phyloP scores from a whole-genome alignment of 352 stramenopile genomes.

The Pythium chondricola region DNA sequence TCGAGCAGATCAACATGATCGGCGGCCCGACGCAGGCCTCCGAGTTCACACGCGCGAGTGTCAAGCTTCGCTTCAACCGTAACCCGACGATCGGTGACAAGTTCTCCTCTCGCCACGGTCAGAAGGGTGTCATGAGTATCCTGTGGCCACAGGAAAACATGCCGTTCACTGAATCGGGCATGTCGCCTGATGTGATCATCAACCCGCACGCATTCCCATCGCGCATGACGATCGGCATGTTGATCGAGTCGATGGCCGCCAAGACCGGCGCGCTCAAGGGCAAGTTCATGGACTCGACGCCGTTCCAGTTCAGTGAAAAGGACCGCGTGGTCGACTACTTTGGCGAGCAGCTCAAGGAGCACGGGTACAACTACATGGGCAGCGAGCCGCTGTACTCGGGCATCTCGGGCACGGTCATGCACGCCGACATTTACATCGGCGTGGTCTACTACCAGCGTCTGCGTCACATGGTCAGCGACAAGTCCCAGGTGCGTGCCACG shows the following conservation, averaged over 20 bases:
- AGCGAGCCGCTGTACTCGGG: slow-evolving; percentile 99
- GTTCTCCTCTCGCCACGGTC: slow-evolving; percentile 98
- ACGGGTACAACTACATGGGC: slow-evolving; percentile 98
- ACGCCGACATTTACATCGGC: slow-evolving; percentile 99
- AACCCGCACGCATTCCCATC: slow-evolving; percentile 98
- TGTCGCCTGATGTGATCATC: slow-evolving; percentile 99
- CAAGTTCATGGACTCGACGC: slow-evolving; percentile 96
- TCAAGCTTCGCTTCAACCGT: slow-evolving; percentile 97
- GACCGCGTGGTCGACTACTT: slow-evolving; percentile 99
- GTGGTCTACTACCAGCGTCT: slow-evolving; percentile 99
- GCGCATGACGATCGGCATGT: slow-evolving; percentile 96
- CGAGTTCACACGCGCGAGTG: slow-evolving; percentile 84
- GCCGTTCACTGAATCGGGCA: slow-evolving; percentile 98
- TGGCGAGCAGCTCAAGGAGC: slow-evolving; percentile 95
- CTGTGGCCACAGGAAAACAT: slow-evolving; percentile 99
- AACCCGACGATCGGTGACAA: slow-evolving; percentile 99
- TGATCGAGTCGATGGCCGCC: slow-evolving; percentile 99
- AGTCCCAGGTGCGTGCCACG: slow-evolving; percentile 98
- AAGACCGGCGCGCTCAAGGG: slow-evolving; percentile 98
- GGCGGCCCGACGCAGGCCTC: slow-evolving; percentile 57
- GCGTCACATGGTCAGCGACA: slow-evolving; percentile 99
- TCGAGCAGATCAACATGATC: slow-evolving; percentile 94
- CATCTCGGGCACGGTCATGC: slow-evolving; percentile 97
- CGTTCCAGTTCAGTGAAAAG: slow-evolving; percentile 99
- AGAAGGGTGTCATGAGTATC: slow-evolving; percentile 99